A percentile compares a stretch with the other conserved stretches of the same genome.
These are phyloP conservation scores for Scopulariopsis brevicaulis DNA, from an alignment of 2,329 filamentous ascomycete genomes.

Conservation along the genomic window DNA sequence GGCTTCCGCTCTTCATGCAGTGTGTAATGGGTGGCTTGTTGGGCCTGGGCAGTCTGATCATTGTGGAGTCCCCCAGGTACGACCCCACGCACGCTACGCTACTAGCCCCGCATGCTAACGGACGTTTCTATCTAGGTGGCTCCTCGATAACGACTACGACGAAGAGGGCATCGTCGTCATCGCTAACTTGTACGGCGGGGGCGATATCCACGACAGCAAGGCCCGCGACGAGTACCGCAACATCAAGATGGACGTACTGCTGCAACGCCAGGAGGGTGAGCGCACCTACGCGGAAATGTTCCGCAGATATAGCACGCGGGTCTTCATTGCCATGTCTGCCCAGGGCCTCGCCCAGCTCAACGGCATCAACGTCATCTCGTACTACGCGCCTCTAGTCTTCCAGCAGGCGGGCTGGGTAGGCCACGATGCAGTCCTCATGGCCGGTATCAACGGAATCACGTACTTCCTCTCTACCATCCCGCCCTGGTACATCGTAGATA, in stretches of 20 bases:
- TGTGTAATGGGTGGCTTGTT: constrained; percentile 87
- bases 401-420: constrained; percentile 94
- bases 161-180: constrained; percentile 98
- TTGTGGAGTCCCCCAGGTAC: constrained; percentile 91
- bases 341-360: constrained; percentile 93
- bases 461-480: constrained; percentile 89
- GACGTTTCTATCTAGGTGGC: constrained; percentile 55
- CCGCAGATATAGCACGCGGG: constrained; percentile 76
- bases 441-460: constrained; percentile 82
- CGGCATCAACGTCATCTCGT: constrained; percentile 98
- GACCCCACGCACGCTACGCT: constrained; percentile 6
- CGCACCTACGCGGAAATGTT: constrained; percentile 92
- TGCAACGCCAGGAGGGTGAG: constrained; percentile 91
- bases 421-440: constrained; percentile 88
- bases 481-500: constrained; percentile 94
- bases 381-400: constrained; percentile 94
- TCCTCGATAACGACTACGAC: constrained; percentile 94
- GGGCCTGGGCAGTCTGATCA: constrained; percentile 76
- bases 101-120: constrained; percentile 14
- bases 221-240: constrained; percentile 94
- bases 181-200: constrained; percentile 90
- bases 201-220: constrained; percentile 87
- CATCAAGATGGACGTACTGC: constrained; percentile 95
- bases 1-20: constrained; percentile 80
- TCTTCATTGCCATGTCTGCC: constrained; percentile 98